Base-by-base conservation (phyloP, 2,329 filamentous ascomycete genomes). In the Emericellopsis atlantica region DNA sequence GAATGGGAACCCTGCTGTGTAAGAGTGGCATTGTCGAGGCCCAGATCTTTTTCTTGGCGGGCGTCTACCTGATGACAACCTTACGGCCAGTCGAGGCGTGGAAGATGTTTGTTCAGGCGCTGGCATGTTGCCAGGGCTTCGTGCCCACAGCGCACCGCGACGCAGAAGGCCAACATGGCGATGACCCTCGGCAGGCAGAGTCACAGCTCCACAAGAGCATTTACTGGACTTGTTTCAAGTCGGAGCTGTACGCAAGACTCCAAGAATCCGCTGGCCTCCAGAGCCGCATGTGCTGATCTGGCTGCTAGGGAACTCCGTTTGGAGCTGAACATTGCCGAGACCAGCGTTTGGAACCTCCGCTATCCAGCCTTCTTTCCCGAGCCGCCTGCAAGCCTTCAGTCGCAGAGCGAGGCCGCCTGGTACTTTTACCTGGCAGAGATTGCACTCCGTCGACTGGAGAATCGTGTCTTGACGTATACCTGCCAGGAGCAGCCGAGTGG, bases 51-150 rank as follows among this genome's bases (percentile, higher is more conserved):
- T n/a, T n/a, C n/a, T n/a, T n/a, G n/a, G n/a, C n/a, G n/a, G n/a
- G n/a, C n/a, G 46, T 47, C 3, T 48, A 48, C 23, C 39, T 48
- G 2, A 48, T 48, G 45, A 39, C 40, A 14, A 45, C 45, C 2
- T 32, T 48, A 23, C 33, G 46, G 24, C 45, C 43, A 6, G 31
- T 41, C 9, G 40, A n/a, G 21, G 43, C 46, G 7, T 47, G 47
- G 47, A 47, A 40, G 23, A 45, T 46, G 44, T 48, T 46, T 32
- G 41, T 47, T 11, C 45, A 47, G 33, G 45, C 45, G 5, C 31
- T 47, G 23, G 39, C n/a, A n/a, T n/a, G n/a, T n/a, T n/a, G n/a
- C n/a, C n/a, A 43, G 8, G 44, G 41, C 18, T 47, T 42, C 15
- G 45, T 45, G 16, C 36, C 35, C 11, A 42, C 45, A 21, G 18